Conservation (phyloP, 345 rosid species). For the Erysimum cheiranthoides region DNA sequence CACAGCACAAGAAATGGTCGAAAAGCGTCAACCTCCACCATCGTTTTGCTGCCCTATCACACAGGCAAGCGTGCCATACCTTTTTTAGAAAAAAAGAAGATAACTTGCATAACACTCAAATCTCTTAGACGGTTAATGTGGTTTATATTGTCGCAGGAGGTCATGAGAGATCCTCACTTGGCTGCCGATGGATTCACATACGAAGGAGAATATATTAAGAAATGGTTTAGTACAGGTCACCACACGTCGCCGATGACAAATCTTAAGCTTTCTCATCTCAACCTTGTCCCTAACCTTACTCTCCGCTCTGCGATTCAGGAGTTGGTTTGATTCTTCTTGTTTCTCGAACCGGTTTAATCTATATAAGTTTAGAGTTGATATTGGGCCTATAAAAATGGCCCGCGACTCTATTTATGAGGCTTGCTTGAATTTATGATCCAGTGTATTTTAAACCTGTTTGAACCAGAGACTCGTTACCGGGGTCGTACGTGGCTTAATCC, state of each 20-base stretch:
- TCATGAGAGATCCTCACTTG: constrained; percentile 67
- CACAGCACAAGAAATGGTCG: constrained; percentile 43
- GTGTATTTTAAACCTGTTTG: not conserved
- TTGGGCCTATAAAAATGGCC: constrained; percentile 6
- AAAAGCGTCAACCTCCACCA: constrained; percentile 16
- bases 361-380: not conserved
- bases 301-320: constrained; percentile 71
- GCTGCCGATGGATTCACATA: constrained; percentile 80
- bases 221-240: constrained; percentile 64
- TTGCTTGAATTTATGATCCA: not conserved
- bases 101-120: not conserved
- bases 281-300: constrained; percentile 61
- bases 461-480: not conserved
- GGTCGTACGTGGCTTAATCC: constrained; percentile 19
- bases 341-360: not conserved
- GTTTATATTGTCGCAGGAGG: constrained; percentile 22
- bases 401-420: not conserved
- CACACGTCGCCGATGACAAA: constrained; percentile 66
- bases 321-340: constrained; percentile 38
- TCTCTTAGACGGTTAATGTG: not conserved
- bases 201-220: constrained; percentile 57
- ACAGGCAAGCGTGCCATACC: not conserved
- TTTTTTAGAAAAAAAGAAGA: not conserved
- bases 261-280: constrained; percentile 47
- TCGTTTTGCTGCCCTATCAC: not conserved